Conservation (phyloP, 306 rosid genomes). For the Senna tora region DNA sequence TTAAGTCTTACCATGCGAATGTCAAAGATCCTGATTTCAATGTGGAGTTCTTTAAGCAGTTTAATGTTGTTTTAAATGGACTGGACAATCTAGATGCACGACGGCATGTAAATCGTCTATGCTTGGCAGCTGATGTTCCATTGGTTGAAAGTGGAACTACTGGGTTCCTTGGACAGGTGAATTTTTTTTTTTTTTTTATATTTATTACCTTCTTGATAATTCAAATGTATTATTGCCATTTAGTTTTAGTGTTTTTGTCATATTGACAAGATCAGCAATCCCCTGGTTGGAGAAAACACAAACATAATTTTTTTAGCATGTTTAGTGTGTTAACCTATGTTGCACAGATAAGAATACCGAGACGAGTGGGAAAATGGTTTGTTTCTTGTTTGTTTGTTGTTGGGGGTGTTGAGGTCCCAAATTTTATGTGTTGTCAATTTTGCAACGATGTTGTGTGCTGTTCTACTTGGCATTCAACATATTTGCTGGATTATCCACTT, state of each 20-base stretch:
- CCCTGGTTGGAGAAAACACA: neutral
- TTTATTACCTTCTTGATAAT: conserved; percentile 26
- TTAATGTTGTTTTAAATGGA: conserved; percentile 91
- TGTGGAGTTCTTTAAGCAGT: conserved; percentile 88
- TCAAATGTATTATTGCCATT: conserved; percentile 9
- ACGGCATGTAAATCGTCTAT: conserved; percentile 92
- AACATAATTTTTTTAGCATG: neutral
- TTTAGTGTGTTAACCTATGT: too few relatives aligned
- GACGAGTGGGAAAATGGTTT: too few relatives aligned
- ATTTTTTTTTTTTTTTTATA: too few relatives aligned
- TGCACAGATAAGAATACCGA: too few relatives aligned
- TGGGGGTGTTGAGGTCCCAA: conserved; percentile 1
- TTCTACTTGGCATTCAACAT: neutral
- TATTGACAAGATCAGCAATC: neutral
- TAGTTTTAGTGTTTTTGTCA: neutral
- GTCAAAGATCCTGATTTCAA: conserved; percentile 86
- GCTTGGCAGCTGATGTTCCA: conserved; percentile 96
- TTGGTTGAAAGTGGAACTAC: conserved; percentile 99
- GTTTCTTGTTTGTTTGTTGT: too few relatives aligned
- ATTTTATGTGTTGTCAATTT: neutral
- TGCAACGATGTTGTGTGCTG: neutral
- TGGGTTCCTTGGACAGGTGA: conserved; percentile 99
- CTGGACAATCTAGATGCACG: conserved; percentile 99
- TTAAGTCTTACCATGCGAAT: conserved; percentile 89
- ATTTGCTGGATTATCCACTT: conserved; percentile 16